phyloP scores from a whole-genome alignment of 306 rosid species.

The Cicer yamashitae region DNA sequence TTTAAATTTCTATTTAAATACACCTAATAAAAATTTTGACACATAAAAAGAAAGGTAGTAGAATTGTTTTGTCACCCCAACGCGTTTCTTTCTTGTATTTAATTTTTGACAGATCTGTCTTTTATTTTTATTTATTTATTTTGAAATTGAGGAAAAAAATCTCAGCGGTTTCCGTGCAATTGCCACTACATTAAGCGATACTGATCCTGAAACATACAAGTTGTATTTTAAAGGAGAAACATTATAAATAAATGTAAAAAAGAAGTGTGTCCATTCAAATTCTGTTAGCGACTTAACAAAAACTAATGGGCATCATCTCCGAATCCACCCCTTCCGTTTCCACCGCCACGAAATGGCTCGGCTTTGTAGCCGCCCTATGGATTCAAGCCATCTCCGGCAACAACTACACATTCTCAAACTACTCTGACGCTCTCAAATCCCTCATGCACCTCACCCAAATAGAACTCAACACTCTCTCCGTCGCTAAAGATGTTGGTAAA shows the following conservation, averaged over 20 bases:
- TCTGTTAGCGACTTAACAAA: too few relatives aligned
- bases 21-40: too few relatives aligned
- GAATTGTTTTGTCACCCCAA: too few relatives aligned
- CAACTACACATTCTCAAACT: constrained; percentile 94
- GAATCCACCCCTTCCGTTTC: constrained; percentile 15
- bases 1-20: too few relatives aligned
- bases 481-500: constrained; percentile 83
- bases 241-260: background rate
- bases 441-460: constrained; percentile 83
- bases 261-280: background rate
- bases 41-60: too few relatives aligned
- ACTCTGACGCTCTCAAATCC: constrained; percentile 79
- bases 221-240: too few relatives aligned
- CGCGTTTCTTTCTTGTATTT: background rate
- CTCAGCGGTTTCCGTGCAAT: background rate
- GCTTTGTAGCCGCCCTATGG: constrained; percentile 84
- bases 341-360: constrained; percentile 75
- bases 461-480: constrained; percentile 81
- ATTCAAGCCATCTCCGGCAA: constrained; percentile 92
- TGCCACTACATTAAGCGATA: background rate
- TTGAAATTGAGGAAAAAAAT: too few relatives aligned
- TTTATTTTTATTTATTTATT: too few relatives aligned
- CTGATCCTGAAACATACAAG: background rate
- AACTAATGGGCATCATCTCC: constrained; percentile 52
- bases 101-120: too few relatives aligned